Evolutionary conservation across 179 eudicot species (phyloP), one percentile per base, ranked within the genome.

Genomic region (Patellifolia procumbens): DNA sequence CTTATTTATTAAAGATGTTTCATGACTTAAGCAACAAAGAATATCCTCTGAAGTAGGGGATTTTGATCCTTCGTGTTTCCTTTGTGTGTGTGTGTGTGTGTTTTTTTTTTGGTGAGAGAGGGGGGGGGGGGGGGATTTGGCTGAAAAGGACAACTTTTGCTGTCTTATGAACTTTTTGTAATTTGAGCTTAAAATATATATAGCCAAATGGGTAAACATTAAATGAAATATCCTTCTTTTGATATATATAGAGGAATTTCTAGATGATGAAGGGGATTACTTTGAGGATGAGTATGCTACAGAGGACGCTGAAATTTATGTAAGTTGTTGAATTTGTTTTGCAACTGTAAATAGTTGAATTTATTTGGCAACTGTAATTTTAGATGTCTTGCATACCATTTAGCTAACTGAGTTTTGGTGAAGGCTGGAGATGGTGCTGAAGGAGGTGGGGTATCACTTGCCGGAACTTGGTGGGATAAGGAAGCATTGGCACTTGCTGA

Each of bases 361-460:
- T n/a, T n/a, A n/a, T n/a, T n/a, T n/a, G n/a, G 48, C 26, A 2
- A 10, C 2, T 65, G 35, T 55, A 20, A 64, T 46, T 45, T 78
- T 70, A 56, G 17, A 48, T 62, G 39, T 32, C 39, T 58, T 55
- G 26, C n/a, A n/a, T 35, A 3, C 32, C 22, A 24, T 72, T 34
- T 29, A 46, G 37, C 35, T 56, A 39, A 67, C 11, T 24, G 58
- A 34, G 52, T 70, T 65, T 66, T 70, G 80, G 60, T 61, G 37
- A 81, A 93, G 98, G 87, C 74, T 43, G 98, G 98, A 46, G 98
- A 93, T 87, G 98, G 98, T 73, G 93, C 86, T 16, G 97, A 84
- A 77, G 98, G 98, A 49, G 97, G 98, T 75, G 98, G 98, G 45
- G 80, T 90, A 74, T 81, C 86, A 53, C 92, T 93, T 62, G 91